These are phyloP conservation scores for Candida morakotiae DNA, from an alignment of 805 yeast genomes.

Conservation along the genomic window DNA sequence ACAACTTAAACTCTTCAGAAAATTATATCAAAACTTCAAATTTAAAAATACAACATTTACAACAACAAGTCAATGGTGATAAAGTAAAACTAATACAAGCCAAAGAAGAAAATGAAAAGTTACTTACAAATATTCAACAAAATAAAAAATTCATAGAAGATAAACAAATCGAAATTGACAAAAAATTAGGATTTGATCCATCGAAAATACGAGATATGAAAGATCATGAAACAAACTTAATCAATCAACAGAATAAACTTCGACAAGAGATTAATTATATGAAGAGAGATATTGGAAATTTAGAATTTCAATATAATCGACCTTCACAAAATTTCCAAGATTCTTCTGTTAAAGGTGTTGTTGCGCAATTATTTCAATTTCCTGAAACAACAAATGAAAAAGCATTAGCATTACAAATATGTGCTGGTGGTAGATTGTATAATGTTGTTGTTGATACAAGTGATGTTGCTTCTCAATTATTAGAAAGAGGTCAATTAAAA, in stretches of 20 bases:
- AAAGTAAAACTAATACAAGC: constrained; percentile 53
- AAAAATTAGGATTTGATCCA: constrained; percentile 55
- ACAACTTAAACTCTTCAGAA: constrained; percentile 47
- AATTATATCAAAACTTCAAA: constrained; percentile 57
- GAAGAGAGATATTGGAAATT: constrained; percentile 61
- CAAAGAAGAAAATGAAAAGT: constrained; percentile 38
- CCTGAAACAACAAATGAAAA: constrained; percentile 52
- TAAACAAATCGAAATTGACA: constrained; percentile 39
- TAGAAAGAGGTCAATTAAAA: constrained; percentile 73
- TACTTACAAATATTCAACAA: constrained; percentile 40
- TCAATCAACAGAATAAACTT: constrained; percentile 41
- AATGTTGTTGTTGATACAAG: constrained; percentile 91
- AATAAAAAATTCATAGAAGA: constrained; percentile 34
- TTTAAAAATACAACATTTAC: constrained; percentile 55
- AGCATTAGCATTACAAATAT: constrained; percentile 82
- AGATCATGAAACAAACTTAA: constrained; percentile 39
- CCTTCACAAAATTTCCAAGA: constrained; percentile 63
- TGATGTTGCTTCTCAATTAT: constrained; percentile 72
- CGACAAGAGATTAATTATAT: constrained; percentile 48
- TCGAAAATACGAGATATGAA: constrained; percentile 40
- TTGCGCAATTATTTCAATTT: constrained; percentile 76
- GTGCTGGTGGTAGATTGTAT: constrained; percentile 89
- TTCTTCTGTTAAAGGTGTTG: constrained; percentile 75
- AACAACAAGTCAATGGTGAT: constrained; percentile 46
- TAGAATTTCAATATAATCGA: constrained; percentile 68